These are phyloP conservation scores for Lepiota venenata DNA, from an alignment of 768 basidiomycete species.

Conservation along the genomic window DNA sequence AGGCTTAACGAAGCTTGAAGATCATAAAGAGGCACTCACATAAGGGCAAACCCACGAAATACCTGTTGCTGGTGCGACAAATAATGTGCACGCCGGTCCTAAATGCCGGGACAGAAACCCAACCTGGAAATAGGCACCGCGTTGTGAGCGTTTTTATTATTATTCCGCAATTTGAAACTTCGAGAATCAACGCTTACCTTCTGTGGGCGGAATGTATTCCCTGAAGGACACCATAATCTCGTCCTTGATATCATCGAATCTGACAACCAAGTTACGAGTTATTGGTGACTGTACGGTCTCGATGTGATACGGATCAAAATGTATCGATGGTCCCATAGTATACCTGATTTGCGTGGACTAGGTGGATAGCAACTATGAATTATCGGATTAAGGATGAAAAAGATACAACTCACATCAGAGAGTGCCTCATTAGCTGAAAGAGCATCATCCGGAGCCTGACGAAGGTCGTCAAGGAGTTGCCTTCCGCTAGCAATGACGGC, in stretches of 20 bases:
- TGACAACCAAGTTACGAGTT: conserved; percentile 33
- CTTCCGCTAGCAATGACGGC: conserved; percentile 29
- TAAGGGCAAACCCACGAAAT: conserved; percentile 43
- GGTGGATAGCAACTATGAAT: background rate
- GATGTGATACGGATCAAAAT: conserved; percentile 28
- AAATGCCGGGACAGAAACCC: conserved; percentile 25
- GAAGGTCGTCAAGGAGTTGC: conserved; percentile 33
- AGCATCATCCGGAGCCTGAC: conserved; percentile 32
- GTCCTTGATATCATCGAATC: conserved; percentile 40
- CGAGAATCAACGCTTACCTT: conserved; percentile 16
- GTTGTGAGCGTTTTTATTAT: no score
- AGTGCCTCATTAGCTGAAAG: conserved; percentile 29
- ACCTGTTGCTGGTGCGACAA: conserved; percentile 34
- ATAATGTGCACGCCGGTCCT: conserved; percentile 30
- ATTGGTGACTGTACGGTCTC: conserved; percentile 27
- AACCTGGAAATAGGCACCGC: conserved; percentile 22
- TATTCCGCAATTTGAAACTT: no score
- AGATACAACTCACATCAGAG: conserved; percentile 28
- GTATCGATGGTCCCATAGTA: conserved; percentile 31
- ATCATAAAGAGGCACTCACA: conserved; percentile 29
- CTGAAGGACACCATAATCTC: conserved; percentile 40
- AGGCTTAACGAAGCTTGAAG: background rate
- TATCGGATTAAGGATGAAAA: background rate
- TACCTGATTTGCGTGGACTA: conserved; percentile 34
- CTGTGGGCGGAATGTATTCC: conserved; percentile 29